phyloP scores from a whole-genome alignment of 2,329 filamentous ascomycete species.

The Colletotrichum sidae region DNA sequence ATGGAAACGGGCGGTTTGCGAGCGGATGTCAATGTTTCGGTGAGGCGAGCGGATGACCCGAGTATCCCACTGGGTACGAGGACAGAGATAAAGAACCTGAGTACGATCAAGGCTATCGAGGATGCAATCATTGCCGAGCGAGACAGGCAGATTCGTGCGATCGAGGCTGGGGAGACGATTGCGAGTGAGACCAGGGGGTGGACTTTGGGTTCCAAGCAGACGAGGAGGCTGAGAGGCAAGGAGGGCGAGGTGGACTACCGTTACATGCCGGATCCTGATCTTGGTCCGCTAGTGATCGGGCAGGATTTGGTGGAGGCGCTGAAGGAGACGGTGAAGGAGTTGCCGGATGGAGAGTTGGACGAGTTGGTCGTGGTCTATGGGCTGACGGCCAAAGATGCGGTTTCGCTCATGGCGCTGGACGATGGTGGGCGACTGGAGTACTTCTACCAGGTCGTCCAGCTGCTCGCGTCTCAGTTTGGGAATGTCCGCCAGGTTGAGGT shows the following conservation, averaged over 20 bases:
- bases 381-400: constrained; percentile 84
- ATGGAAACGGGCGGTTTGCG: constrained; percentile 94
- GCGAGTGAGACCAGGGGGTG: constrained; percentile 93
- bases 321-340: constrained; percentile 70
- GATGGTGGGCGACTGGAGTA: constrained; percentile 85
- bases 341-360: constrained; percentile 78
- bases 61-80: constrained; percentile 75
- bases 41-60: constrained; percentile 68
- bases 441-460: constrained; percentile 75
- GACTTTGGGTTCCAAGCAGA: constrained; percentile 86
- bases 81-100: constrained; percentile 97
- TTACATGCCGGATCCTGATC: constrained; percentile 97
- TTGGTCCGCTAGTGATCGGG: constrained; percentile 82
- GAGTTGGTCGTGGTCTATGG: constrained; percentile 72
- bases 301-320: constrained; percentile 76
- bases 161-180: constrained; percentile 80
- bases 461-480: constrained; percentile 49
- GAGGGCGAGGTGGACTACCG: constrained; percentile 98
- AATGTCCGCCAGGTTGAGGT: constrained; percentile 40
- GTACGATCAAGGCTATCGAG: constrained; percentile 93
- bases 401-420: constrained; percentile 81
- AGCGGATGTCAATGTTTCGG: constrained; percentile 95
- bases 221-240: constrained; percentile 85
- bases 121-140: constrained; percentile 94
- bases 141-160: constrained; percentile 84